Base-by-base conservation (phyloP, 2,329 filamentous ascomycete species). In the Aspergillus aculeatus region DNA sequence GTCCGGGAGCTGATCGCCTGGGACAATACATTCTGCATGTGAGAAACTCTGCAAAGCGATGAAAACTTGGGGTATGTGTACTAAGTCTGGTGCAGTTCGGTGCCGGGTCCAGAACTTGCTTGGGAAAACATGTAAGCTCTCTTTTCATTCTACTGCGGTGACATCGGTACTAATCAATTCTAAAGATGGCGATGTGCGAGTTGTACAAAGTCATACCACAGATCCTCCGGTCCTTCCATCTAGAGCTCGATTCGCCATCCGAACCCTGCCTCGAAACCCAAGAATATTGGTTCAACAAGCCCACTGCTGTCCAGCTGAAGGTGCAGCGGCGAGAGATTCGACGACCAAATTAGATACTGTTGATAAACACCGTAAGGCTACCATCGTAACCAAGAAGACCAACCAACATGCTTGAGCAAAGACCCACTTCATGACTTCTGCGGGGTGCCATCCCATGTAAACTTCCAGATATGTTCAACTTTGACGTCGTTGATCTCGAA, bases 281-380 rank as follows among this genome's bases (percentile, higher is more conserved):
- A 3, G 57, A 56, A 12, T 58, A 58, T 35, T 65, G 62, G 63
- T 55, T 65, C 31, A 56, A 65, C 56, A 64, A 64, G 41, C 63
- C 59, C 41, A 44, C 48, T 14, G 16, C 47, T 29, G 47, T 54
- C 38, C 55, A 32, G 31, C 26, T 60, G 1, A 60, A 56, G 2
- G 35, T 60, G 48, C 29, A 35, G 11, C 54, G 58, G 6, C 55
- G 54, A 29, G 32, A 16, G 32, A 16, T 35, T 35, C 12, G 32
- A 35, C 14, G 32, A 4, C 12, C 32, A 5, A 16, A 16, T 14
- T 35, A 35, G 32, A 35, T 35, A 12, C 32, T 29, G 5, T 16
- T 35, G 32, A 35, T 4, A 35, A 35, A 5, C 32, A 12, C 14
- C 14, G 32, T 35, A 16, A 1, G 32, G 32, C 32, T 35, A 35